Evolutionary conservation across 176 grass and related monocot genomes (phyloP), one percentile per base, ranked within the genome.

Genomic region (Neostapfia colusana): DNA sequence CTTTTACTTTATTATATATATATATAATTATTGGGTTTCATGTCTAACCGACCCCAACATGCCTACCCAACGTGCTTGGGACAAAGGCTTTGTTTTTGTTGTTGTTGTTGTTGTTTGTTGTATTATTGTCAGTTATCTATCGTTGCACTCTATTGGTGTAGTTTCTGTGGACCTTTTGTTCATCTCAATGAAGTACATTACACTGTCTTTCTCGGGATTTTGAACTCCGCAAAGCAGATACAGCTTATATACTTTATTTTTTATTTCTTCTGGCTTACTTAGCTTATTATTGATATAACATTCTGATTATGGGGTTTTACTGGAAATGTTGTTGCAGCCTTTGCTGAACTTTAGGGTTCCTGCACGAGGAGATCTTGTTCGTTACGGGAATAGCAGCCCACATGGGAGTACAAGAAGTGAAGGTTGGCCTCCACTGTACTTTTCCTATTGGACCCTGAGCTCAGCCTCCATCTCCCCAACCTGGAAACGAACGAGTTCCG

Each of bases 341-440:
- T 87, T 99, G 83, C 75, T 95, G 79, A 95, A 78, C 82, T 99
- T 95, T 85, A 93, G 76, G 74, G 96, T 95, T 51, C 96, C 96
- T 75, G 57, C 73, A 75, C 87, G 78, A 0, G 87, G 90, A 72
- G 92, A 95, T 85, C 67, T 88, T 58, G 80, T 92, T 58, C 73
- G 72, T 51, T 89, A 89, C 66, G 89, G 77, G 57, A 86, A 84
- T 83, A 85, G 83, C 73, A 99, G 89, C 75, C 88, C 89, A 21
- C 89, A 95, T 61, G 85, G 87, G 68, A 99, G 92, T 67, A 72
- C 50, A 63, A 88, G 82, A 62, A 86, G 88, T 59, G 82, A 92
- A 92, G 96, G 96, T 99, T 73, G 31, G 28, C 35, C 10, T 61
- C 60, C 45, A 61, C 60, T 61, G 43, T 70, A 10, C 49, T 60